Evolutionary conservation across 495 filamentous ascomycete genomes (phyloP).

Genomic region (Aspergillus saccharolyticus): DNA sequence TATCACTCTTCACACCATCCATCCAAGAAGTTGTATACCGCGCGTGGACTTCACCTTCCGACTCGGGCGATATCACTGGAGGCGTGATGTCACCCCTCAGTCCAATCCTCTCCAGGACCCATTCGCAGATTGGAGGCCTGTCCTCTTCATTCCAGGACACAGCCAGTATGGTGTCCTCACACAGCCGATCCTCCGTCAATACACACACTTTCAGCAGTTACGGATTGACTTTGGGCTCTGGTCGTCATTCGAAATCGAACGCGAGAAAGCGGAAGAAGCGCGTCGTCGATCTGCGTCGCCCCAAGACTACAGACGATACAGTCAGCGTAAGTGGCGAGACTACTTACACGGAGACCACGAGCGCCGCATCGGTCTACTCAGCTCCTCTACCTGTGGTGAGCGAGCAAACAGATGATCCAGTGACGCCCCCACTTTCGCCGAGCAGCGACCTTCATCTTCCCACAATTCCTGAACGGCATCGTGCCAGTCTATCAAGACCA

Average conservation of each 20-base stretch:
- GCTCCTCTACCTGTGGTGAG: constrained; percentile 38
- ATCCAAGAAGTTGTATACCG: constrained; percentile 82
- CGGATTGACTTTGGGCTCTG: constrained; percentile 60
- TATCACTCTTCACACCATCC: constrained; percentile 80
- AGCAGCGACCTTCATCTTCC: constrained; percentile 32
- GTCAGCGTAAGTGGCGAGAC: constrained; percentile 52
- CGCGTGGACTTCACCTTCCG: constrained; percentile 81
- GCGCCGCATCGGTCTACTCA: constrained; percentile 38
- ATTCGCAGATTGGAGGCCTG: constrained; percentile 56
- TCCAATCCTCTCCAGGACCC: constrained; percentile 49
- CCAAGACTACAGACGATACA: constrained; percentile 51
- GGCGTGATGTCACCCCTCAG: constrained; percentile 51
- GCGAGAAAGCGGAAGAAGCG: constrained; percentile 81
- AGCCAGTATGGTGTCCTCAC: constrained; percentile 38
- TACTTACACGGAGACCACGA: constrained; percentile 34
- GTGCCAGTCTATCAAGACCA: constrained; percentile 30
- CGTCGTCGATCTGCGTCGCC: constrained; percentile 82
- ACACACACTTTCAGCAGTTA: constrained; percentile 39
- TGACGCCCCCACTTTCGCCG: constrained; percentile 41
- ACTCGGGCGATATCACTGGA: constrained; percentile 57
- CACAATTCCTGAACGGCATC: constrained; percentile 36
- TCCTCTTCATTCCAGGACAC: constrained; percentile 50
- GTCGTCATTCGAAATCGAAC: constrained; percentile 59
- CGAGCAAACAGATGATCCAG: constrained; percentile 41
- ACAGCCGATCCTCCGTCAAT: constrained; percentile 33